Evolutionary conservation across 129 eudicot species (phyloP), one percentile per base, ranked within the genome.

Genomic region (Rutidosis leptorrhynchoides): DNA sequence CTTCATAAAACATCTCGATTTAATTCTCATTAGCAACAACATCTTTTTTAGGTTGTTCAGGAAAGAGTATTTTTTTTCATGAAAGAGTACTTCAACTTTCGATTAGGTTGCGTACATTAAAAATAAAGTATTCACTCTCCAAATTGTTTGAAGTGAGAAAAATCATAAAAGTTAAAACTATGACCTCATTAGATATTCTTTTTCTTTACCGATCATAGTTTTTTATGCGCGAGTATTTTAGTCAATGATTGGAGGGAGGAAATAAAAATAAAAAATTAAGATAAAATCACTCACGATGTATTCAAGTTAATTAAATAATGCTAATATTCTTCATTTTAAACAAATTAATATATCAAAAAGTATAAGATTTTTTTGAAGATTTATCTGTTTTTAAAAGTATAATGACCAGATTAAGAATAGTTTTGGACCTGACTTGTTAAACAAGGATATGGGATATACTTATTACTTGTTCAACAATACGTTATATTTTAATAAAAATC

Each of bases 101-200:
- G n/a, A n/a, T n/a, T n/a, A n/a, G n/a, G n/a, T n/a, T n/a, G n/a
- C n/a, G n/a, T n/a, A n/a, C n/a, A n/a, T n/a, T n/a, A n/a, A n/a
- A n/a, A n/a, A n/a, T n/a, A n/a, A n/a, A n/a, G n/a, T n/a, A n/a
- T n/a, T n/a, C n/a, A n/a, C n/a, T n/a, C n/a, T n/a, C n/a, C n/a
- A n/a, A n/a, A n/a, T n/a, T n/a, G n/a, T n/a, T n/a, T n/a, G n/a
- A n/a, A n/a, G n/a, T n/a, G n/a, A n/a, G n/a, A n/a, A n/a, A n/a
- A n/a, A n/a, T n/a, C n/a, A n/a, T n/a, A n/a, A 19, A 66, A 29
- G 28, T 49, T 46, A 30, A 67, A 19, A 22, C 11, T 53, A 32
- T 67, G 72, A 67, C 32, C 72, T 32, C 72, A 67, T 62, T 6
- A 30, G 23, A 52, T 52, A 32, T 67, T 67, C 62, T 30, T 62